Percentiles rank a stretch among this genome's conserved stretches.
phyloP scores from a whole-genome alignment of 257 asterid species.

The Paraleonurus japonicus region DNA sequence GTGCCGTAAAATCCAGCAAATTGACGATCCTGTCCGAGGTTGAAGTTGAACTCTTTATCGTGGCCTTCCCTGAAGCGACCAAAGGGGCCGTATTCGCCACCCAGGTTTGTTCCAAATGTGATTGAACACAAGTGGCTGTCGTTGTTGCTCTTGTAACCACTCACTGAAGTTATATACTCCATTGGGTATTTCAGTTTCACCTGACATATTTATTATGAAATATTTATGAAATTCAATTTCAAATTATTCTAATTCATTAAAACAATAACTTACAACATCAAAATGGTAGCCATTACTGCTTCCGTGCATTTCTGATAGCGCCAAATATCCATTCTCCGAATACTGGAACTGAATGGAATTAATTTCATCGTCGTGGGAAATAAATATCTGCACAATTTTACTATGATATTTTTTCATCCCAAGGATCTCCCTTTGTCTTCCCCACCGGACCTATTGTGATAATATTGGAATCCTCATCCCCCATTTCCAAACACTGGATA shows the following conservation, averaged over 20 bases:
- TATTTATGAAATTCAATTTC: too few relatives aligned
- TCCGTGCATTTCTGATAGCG: constrained; percentile 33
- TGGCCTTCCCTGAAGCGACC: constrained; percentile 3
- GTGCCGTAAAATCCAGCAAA: constrained; percentile 47
- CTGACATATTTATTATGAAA: too few relatives aligned
- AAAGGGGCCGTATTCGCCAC: constrained; percentile 39
- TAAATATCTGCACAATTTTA: constrained; percentile 36
- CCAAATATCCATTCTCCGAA: constrained; percentile 31
- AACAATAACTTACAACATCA: constrained; percentile 35
- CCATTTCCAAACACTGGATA: constrained; percentile 21
- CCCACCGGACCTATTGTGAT: constrained; percentile 40
- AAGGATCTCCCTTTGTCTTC: constrained; percentile 22
- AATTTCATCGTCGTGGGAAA: constrained; percentile 39
- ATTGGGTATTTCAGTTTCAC: constrained; percentile 29
- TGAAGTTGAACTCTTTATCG: constrained; percentile 27
- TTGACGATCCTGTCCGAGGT: constrained; percentile 32
- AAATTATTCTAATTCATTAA: too few relatives aligned
- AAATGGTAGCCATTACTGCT: constrained; percentile 21
- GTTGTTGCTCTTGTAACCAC: constrained; percentile 31
- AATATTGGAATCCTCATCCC: constrained; percentile 13
- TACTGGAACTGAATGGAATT: constrained; percentile 44
- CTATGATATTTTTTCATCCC: constrained; percentile 42
- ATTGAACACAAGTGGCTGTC: constrained; percentile 27
- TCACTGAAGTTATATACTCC: constrained; percentile 38
- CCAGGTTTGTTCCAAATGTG: constrained; percentile 38